These are phyloP conservation scores for Cyclocybe aegerita DNA, from an alignment of 768 basidiomycete species.

Conservation along the genomic window DNA sequence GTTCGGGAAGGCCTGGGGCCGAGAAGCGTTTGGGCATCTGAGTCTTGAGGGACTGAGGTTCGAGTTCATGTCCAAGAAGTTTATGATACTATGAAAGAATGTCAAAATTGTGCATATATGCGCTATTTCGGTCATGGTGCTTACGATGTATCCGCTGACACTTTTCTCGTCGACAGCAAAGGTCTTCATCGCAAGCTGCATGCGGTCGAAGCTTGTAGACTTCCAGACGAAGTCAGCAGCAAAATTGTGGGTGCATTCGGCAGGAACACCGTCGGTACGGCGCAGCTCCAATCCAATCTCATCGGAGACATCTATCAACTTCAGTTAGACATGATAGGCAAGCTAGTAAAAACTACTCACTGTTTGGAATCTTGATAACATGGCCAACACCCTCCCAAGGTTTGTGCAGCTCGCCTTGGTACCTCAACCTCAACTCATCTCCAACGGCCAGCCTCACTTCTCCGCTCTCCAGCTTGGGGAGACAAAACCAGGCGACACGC, in stretches of 20 bases:
- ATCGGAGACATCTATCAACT: constrained; percentile 82
- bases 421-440: constrained; percentile 90
- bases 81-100: constrained; percentile 81
- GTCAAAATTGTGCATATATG: constrained; percentile 2
- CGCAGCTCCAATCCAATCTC: constrained; percentile 95
- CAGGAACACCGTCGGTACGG: constrained; percentile 88
- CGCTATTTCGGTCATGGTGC: constrained; percentile 21
- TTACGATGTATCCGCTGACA: constrained; percentile 95
- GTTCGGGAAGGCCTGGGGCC: constrained; percentile 94
- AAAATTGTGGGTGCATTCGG: constrained; percentile 92
- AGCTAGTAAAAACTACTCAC: constrained; percentile 45
- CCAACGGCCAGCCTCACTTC: constrained; percentile 97
- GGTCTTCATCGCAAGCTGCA: constrained; percentile 99
- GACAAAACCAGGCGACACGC: constrained; percentile 95
- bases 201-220: constrained; percentile 97
- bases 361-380: constrained; percentile 99
- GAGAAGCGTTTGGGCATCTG: constrained; percentile 98
- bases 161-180: constrained; percentile 99
- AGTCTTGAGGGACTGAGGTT: constrained; percentile 86
- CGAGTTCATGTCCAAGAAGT: constrained; percentile 94
- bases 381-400: constrained; percentile 98
- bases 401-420: constrained; percentile 86
- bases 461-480: constrained; percentile 97
- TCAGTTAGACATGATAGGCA: constrained; percentile 1
- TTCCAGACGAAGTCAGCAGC: constrained; percentile 99